Conservation (phyloP, 108 stramenopile genomes). For the Asterionellopsis glacialis region DNA sequence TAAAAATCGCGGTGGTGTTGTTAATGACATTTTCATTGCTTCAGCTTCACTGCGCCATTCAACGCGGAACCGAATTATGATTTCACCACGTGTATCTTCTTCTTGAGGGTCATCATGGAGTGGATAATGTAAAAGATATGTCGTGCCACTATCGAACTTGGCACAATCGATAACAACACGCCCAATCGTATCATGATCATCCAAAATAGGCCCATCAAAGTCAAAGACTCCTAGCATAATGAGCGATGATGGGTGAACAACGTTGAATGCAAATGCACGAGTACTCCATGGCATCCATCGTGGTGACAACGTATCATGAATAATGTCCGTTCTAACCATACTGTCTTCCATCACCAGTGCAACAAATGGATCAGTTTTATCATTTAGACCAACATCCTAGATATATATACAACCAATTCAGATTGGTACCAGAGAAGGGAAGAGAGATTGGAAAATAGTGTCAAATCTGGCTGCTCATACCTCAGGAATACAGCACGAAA, state of each 20-base stretch:
- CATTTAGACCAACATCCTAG: slow-evolving; percentile 3
- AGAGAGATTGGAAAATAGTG: not conserved
- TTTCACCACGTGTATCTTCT: slow-evolving; percentile 18
- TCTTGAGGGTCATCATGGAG: slow-evolving; percentile 21
- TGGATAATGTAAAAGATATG: slow-evolving; percentile 32
- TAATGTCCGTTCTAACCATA: slow-evolving; percentile 34
- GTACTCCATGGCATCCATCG: slow-evolving; percentile 48
- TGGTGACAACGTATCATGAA: slow-evolving; percentile 29
- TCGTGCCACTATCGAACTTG: slow-evolving; percentile 19
- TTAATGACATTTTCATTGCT: slow-evolving; percentile 13
- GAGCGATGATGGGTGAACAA: slow-evolving; percentile 33
- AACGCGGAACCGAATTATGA: slow-evolving; percentile 32
- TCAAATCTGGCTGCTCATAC: not conserved
- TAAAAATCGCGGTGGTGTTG: slow-evolving; percentile 13
- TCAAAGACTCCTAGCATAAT: slow-evolving; percentile 48
- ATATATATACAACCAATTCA: too few relatives aligned
- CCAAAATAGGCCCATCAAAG: slow-evolving; percentile 31
- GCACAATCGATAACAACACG: slow-evolving; percentile 30
- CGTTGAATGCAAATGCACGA: slow-evolving; percentile 37
- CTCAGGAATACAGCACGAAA: not conserved
- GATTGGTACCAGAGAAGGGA: too few relatives aligned
- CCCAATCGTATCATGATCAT: slow-evolving; percentile 41
- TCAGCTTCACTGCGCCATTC: slow-evolving; percentile 31
- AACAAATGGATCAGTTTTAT: slow-evolving; percentile 37
- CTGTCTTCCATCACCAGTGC: slow-evolving; percentile 42